These are phyloP conservation scores for Melanomma pulvis-pyrius DNA, from an alignment of 495 filamentous ascomycete genomes.

Conservation along the genomic window DNA sequence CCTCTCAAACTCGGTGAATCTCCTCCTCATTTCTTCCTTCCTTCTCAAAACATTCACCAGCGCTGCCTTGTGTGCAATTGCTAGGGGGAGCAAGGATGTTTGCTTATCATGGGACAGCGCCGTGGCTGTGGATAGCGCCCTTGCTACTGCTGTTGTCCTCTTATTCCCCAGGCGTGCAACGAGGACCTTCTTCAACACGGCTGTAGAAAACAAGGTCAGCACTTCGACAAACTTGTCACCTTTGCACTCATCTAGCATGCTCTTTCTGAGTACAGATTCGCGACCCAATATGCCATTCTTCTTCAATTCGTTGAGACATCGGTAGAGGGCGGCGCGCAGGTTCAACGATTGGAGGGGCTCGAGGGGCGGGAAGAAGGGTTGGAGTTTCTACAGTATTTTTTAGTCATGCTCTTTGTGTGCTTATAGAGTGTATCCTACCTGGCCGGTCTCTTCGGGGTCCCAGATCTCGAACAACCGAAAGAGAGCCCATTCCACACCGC, in stretches of 20 bases:
- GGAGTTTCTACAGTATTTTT: constrained; percentile 84
- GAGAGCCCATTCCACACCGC: constrained; percentile 80
- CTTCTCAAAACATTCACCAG: constrained; percentile 56
- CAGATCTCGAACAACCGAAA: constrained; percentile 81
- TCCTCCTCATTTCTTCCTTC: constrained; percentile 58
- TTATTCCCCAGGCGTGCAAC: constrained; percentile 38
- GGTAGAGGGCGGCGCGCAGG: constrained; percentile 80
- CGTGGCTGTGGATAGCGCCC: constrained; percentile 64
- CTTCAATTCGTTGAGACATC: constrained; percentile 76
- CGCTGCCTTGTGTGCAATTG: constrained; percentile 71
- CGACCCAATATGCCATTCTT: constrained; percentile 80
- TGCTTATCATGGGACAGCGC: constrained; percentile 63
- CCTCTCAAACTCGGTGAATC: constrained; percentile 60
- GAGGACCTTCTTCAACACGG: constrained; percentile 72
- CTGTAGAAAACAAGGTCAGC: constrained; percentile 74
- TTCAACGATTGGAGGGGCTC: constrained; percentile 87
- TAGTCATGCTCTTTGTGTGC: not conserved
- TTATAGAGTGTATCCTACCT: constrained; percentile 54
- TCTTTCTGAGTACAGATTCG: constrained; percentile 78
- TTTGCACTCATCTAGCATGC: constrained; percentile 85
- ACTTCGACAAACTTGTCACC: constrained; percentile 64
- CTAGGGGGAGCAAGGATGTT: constrained; percentile 63
- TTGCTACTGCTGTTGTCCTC: constrained; percentile 50
- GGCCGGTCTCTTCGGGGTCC: constrained; percentile 71
- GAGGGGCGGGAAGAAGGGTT: constrained; percentile 84